Evolutionary conservation across 169 alveolate genomes (phyloP), one percentile per base, ranked within the genome.

Genomic region (Cryptosporidium sp.): DNA sequence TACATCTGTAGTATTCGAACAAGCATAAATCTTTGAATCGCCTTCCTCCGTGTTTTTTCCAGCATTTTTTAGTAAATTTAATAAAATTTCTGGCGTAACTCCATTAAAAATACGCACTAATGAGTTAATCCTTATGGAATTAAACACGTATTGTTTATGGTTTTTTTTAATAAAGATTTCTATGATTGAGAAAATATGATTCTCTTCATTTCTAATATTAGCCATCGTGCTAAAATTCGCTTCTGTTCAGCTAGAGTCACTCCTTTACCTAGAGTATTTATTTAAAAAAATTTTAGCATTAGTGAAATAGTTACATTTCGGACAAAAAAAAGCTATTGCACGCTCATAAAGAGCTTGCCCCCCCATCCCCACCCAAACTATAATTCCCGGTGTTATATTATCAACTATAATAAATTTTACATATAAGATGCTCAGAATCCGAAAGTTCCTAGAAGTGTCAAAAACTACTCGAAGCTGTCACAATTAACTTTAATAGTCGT

Each of bases 81-180:
- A 16, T 26, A 56, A 7, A 56, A 56, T 26, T 0, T n/a, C 39
- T 14, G 35, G 29, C 1, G 67, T 8, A 18, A 56, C 35, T 21
- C 67, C 67, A n/a, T 9, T 56, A 26, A 56, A 56, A 2, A 23
- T 56, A 37, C 35, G 67, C 8, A n/a, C 37, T 23, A 56, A 9
- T 56, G 67, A 56, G 12, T 56, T 26, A 16, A n/a, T 56, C 21
- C 67, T 4, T 23, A 16, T 26, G 37, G 37, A 56, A 56, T 26
- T 56, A 16, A 56, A 23, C 31, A 29, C 6, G 23, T 56, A 56
- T 9, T 56, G 29, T 18, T n/a, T 23, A 9, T 21, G 37, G 5
- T 56, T 56, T 56, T 56, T 56, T 56, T 56, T 56, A 56, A 56
- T 56, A 23, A 56, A 12, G n/a, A 56, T 10, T 26, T 56, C 39